Evolutionary conservation across 2,329 filamentous ascomycete genomes (phyloP).

Genomic region (Colletotrichum sp.): DNA sequence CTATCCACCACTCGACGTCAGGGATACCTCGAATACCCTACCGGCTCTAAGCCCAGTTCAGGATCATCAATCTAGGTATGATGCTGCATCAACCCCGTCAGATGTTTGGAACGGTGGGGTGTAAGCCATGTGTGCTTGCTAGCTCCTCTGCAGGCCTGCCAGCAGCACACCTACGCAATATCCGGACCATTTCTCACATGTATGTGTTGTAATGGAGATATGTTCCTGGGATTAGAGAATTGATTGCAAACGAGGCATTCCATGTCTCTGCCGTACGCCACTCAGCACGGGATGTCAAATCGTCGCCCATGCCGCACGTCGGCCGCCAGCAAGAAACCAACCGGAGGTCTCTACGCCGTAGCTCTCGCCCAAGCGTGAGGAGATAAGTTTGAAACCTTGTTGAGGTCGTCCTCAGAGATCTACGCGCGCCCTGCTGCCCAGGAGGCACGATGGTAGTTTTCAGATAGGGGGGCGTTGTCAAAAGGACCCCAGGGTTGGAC

Average conservation of each 20-base stretch:
- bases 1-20: not conserved
- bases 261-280: not conserved
- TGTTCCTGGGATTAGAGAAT: not conserved
- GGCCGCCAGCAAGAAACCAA: not conserved
- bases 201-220: not conserved
- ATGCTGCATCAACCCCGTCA: not conserved
- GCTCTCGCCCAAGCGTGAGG: not conserved
- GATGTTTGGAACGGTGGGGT: not conserved
- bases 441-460: not conserved
- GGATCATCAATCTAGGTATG: not conserved
- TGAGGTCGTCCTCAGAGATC: not conserved
- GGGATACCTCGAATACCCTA: not conserved
- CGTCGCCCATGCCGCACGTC: not conserved
- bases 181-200: too few species aligned
- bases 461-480: not conserved
- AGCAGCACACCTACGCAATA: not conserved
- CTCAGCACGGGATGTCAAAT: not conserved
- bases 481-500: not conserved
- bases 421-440: not conserved
- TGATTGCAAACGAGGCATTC: not conserved
- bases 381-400: not conserved
- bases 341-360: not conserved
- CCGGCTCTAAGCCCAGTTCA: not conserved
- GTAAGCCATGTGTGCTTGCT: not conserved
- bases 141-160: not conserved